These are phyloP conservation scores for Mrakia gelida DNA, from an alignment of 768 basidiomycete genomes.

Conservation along the genomic window DNA sequence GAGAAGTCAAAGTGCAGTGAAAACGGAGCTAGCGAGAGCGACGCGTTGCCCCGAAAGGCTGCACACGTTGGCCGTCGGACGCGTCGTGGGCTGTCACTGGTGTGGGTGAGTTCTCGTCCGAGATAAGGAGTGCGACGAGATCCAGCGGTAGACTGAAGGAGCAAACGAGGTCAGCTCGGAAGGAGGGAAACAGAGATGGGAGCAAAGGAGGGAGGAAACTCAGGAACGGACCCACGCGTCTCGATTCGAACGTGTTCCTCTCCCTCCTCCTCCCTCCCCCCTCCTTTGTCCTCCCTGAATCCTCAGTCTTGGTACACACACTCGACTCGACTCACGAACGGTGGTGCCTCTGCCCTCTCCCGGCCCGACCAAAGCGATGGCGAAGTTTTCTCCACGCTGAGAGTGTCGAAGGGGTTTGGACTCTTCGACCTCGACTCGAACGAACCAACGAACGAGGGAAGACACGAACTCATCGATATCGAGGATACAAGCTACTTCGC, in stretches of 20 bases:
- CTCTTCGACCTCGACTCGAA: neutral
- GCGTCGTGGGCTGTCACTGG: too few relatives aligned
- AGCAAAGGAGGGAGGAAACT: neutral
- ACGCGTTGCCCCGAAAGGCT: neutral
- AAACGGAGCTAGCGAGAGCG: slow-evolving; percentile 1
- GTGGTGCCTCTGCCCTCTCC: neutral
- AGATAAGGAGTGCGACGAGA: too few relatives aligned
- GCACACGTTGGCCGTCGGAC: too few relatives aligned
- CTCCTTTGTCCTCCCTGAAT: neutral
- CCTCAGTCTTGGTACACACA: neutral
- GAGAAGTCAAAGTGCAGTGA: neutral
- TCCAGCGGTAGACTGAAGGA: too few relatives aligned
- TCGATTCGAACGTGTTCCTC: too few relatives aligned
- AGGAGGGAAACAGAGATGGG: neutral
- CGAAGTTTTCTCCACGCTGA: neutral
- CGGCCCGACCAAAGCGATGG: neutral
- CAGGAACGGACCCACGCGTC: neutral
- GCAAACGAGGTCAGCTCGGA: neutral
- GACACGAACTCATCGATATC: neutral
- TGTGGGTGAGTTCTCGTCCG: too few relatives aligned
- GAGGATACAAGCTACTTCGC: slow-evolving; percentile 22
- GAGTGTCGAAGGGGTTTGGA: neutral
- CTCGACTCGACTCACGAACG: neutral
- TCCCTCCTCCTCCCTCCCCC: too few relatives aligned
- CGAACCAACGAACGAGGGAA: too few relatives aligned